Conservation (phyloP, 2,329 filamentous ascomycete species). For the Alternaria sp. region DNA sequence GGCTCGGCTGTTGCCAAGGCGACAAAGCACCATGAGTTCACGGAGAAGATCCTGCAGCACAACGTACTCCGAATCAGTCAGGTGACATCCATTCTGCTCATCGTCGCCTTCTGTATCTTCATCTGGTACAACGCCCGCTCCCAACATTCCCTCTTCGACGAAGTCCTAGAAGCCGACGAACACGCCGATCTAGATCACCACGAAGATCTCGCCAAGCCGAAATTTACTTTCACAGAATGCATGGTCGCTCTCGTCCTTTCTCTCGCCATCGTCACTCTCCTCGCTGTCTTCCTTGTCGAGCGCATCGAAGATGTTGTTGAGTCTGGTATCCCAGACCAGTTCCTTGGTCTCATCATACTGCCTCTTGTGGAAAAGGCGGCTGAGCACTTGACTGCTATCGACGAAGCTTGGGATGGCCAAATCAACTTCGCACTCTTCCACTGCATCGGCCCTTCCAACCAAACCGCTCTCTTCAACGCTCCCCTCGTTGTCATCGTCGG, state of each 20-base stretch:
- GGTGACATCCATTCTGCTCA: slow-evolving; percentile 48
- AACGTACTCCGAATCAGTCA: slow-evolving; percentile 50
- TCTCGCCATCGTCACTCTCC: slow-evolving; percentile 73
- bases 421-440: slow-evolving; percentile 87
- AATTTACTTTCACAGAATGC: slow-evolving; percentile 79
- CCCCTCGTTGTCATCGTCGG: slow-evolving; percentile 84
- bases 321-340: slow-evolving; percentile 59
- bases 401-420: slow-evolving; percentile 83
- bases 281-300: slow-evolving; percentile 76
- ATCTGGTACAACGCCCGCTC: slow-evolving; percentile 77
- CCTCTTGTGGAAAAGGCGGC: slow-evolving; percentile 86
- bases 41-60: slow-evolving; percentile 45
- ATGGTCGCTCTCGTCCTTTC: slow-evolving; percentile 70
- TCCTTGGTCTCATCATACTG: slow-evolving; percentile 77
- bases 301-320: slow-evolving; percentile 72
- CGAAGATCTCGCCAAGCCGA: slow-evolving; percentile 67
- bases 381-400: slow-evolving; percentile 82
- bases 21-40: slow-evolving; percentile 43
- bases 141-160: slow-evolving; percentile 80
- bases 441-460: slow-evolving; percentile 84
- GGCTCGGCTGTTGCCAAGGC: slow-evolving; percentile 37
- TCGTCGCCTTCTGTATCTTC: slow-evolving; percentile 53
- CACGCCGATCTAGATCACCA: slow-evolving; percentile 69
- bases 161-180: slow-evolving; percentile 76
- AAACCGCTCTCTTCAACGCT: slow-evolving; percentile 88